A percentile compares a stretch with the other conserved stretches of the same genome.
Conservation (phyloP, 805 yeast genomes). For the Groenewaldozyma tartarivorans region DNA sequence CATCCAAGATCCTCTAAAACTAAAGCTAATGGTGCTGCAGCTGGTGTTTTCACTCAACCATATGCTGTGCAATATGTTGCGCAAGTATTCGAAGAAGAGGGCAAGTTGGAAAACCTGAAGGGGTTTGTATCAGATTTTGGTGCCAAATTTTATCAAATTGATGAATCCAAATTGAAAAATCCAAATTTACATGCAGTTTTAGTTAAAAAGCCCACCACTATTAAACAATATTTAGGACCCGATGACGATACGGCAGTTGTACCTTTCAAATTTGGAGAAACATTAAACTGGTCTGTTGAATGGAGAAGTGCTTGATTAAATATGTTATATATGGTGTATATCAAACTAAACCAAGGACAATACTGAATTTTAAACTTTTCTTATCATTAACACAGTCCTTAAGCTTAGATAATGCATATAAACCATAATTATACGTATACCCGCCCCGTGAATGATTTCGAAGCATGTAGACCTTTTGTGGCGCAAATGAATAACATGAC, state of each 20-base stretch:
- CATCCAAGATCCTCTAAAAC: constrained; percentile 78
- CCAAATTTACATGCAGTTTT: constrained; percentile 37
- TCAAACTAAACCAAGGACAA: background rate
- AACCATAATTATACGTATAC: too few relatives aligned
- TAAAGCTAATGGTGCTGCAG: constrained; percentile 76
- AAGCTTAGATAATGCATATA: too few relatives aligned
- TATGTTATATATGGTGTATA: background rate
- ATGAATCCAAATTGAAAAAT: constrained; percentile 34
- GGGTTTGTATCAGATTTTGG: constrained; percentile 74
- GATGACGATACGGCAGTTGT: constrained; percentile 47
- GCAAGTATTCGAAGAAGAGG: constrained; percentile 63
- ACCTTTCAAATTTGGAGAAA: constrained; percentile 80
- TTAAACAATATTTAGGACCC: constrained; percentile 50
- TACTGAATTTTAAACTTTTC: too few relatives aligned
- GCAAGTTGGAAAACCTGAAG: constrained; percentile 54
- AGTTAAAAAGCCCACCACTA: constrained; percentile 38
- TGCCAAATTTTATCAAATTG: constrained; percentile 55
- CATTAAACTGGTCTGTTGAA: constrained; percentile 59
- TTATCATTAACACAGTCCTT: too few relatives aligned
- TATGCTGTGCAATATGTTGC: constrained; percentile 78
- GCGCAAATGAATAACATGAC: too few relatives aligned
- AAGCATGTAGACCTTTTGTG: too few relatives aligned
- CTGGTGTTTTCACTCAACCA: constrained; percentile 95
- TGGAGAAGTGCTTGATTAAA: constrained; percentile 47
- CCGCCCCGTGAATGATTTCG: too few relatives aligned